Evolutionary conservation across 768 basidiomycete species (phyloP).

Genomic region (Boletus tylopilopsis): DNA sequence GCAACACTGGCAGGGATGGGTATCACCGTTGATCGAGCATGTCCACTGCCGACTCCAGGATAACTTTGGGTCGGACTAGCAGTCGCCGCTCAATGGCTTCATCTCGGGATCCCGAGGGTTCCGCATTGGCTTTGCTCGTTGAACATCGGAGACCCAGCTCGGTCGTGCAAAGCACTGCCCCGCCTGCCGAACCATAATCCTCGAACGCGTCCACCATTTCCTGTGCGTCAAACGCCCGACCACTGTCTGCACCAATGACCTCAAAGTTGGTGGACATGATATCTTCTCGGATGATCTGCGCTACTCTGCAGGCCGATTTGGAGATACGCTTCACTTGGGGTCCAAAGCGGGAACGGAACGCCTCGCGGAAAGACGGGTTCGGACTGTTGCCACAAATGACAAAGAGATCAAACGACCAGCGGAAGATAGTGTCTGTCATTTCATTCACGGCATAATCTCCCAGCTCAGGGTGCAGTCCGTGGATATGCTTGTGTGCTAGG

Average conservation of each 20-base stretch:
- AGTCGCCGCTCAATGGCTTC: conserved; percentile 53
- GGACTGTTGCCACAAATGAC: conserved; percentile 55
- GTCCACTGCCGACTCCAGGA: conserved; percentile 66
- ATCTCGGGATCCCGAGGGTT: conserved; percentile 31
- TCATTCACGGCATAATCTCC: conserved; percentile 66
- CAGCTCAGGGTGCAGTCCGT: conserved; percentile 61
- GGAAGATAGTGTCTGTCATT: conserved; percentile 68
- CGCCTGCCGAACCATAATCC: conserved; percentile 48
- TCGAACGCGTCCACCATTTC: conserved; percentile 64
- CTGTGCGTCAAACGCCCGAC: conserved; percentile 44
- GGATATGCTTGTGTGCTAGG: conserved; percentile 66
- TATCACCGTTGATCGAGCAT: conserved; percentile 38
- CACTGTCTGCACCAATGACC: conserved; percentile 57
- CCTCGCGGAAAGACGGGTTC: conserved; percentile 35
- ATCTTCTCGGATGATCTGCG: conserved; percentile 64
- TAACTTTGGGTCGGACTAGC: conserved; percentile 69
- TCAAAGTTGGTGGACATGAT: conserved; percentile 78
- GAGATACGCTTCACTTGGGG: conserved; percentile 66
- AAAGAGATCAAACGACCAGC: conserved; percentile 69
- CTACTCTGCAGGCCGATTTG: conserved; percentile 57
- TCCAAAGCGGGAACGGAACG: conserved; percentile 47
- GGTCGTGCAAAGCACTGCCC: conserved; percentile 61
- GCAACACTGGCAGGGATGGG: background rate
- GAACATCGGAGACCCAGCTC: conserved; percentile 69
- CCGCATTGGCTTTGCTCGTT: conserved; percentile 38